phyloP scores from a whole-genome alignment of 176 grass and related monocot species.

The Luzula sylvatica region DNA sequence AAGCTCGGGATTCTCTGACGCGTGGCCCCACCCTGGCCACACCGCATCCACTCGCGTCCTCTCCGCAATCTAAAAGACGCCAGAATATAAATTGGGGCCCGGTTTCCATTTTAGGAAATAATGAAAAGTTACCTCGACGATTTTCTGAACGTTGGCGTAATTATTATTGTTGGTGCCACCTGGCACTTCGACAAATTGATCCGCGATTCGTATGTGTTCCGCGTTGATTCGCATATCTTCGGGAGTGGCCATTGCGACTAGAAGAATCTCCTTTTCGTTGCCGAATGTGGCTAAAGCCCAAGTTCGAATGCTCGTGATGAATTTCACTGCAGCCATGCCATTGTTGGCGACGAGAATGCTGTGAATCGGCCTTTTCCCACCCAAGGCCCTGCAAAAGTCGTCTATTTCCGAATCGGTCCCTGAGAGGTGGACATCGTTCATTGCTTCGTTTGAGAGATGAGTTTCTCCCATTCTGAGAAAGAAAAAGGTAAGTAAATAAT shows the following conservation, averaged over 20 bases:
- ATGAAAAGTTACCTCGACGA: slow-evolving; percentile 54
- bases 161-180: slow-evolving; percentile 98
- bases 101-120: too few relatives aligned
- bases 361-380: slow-evolving; percentile 64
- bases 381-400: slow-evolving; percentile 69
- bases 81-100: background rate
- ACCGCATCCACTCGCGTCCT: slow-evolving; percentile 88
- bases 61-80: slow-evolving; percentile 98
- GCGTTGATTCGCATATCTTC: slow-evolving; percentile 98
- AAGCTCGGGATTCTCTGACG: slow-evolving; percentile 96
- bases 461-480: too few relatives aligned
- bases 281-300: slow-evolving; percentile 93
- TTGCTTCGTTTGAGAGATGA: background rate
- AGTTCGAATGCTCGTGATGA: slow-evolving; percentile 75
- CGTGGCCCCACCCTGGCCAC: slow-evolving; percentile 99
- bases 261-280: slow-evolving; percentile 78
- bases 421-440: background rate
- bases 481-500: too few relatives aligned
- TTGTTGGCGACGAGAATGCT: slow-evolving; percentile 95
- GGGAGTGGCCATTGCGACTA: slow-evolving; percentile 94
- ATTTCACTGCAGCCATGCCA: slow-evolving; percentile 97
- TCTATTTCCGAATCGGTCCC: slow-evolving; percentile 35
- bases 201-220: slow-evolving; percentile 90
- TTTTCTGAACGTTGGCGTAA: slow-evolving; percentile 96
- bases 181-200: slow-evolving; percentile 94